phyloP scores from a whole-genome alignment of 2,329 filamentous ascomycete genomes.

The Grosmannia penicillata region DNA sequence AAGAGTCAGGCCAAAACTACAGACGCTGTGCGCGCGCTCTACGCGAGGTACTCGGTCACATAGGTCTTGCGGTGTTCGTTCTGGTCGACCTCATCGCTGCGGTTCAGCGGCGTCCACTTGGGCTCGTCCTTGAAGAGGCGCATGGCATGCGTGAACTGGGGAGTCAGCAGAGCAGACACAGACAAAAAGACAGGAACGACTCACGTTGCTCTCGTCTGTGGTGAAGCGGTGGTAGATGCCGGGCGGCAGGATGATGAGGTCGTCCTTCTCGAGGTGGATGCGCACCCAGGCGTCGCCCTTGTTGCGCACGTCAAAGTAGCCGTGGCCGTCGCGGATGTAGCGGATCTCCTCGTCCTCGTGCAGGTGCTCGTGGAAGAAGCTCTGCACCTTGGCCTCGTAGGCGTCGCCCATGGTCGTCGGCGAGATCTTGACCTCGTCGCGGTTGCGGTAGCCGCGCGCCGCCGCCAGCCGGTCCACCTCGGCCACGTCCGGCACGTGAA shows the following conservation, averaged over 20 bases:
- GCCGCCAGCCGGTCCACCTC: slow-evolving; percentile 61
- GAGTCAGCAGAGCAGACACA: background rate
- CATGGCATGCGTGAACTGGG: slow-evolving; percentile 87
- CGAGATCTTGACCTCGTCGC: slow-evolving; percentile 83
- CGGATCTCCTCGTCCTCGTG: slow-evolving; percentile 98
- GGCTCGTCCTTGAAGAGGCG: slow-evolving; percentile 95
- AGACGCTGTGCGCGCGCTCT: no score
- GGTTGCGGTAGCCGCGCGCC: slow-evolving; percentile 78
- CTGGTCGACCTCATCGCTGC: slow-evolving; percentile 57
- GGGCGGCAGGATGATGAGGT: slow-evolving; percentile 83
- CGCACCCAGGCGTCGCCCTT: slow-evolving; percentile 79
- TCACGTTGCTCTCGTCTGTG: slow-evolving; percentile 77
- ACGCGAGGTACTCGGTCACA: slow-evolving; percentile 36
- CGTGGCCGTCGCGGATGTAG: slow-evolving; percentile 76
- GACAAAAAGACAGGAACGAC: slow-evolving; percentile 20
- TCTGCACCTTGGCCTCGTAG: slow-evolving; percentile 89
- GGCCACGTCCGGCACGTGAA: slow-evolving; percentile 45
- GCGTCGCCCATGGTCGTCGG: slow-evolving; percentile 69
- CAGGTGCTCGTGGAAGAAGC: slow-evolving; percentile 87
- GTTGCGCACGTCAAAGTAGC: slow-evolving; percentile 85
- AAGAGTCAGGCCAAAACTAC: no score
- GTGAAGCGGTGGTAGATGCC: slow-evolving; percentile 98
- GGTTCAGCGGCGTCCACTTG: slow-evolving; percentile 92
- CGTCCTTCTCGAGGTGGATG: slow-evolving; percentile 68
- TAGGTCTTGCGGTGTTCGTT: slow-evolving; percentile 75